Percentiles rank a stretch among this genome's conserved stretches.
phyloP scores from a whole-genome alignment of 495 filamentous ascomycete species.

The Trichoderma orchidacearum region DNA sequence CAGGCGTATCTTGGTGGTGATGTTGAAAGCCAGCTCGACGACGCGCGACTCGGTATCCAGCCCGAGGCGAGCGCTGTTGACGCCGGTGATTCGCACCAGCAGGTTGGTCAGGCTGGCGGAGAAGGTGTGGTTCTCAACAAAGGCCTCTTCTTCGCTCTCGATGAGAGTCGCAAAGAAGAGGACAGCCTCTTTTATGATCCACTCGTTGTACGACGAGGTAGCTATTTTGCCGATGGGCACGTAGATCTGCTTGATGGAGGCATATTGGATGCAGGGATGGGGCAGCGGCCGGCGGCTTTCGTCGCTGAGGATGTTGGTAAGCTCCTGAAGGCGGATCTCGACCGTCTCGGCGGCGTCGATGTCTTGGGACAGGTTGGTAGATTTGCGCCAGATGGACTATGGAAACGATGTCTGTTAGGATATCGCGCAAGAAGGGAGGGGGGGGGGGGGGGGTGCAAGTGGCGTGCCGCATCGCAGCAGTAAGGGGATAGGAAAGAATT shows the following conservation, averaged over 20 bases:
- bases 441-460: neutral
- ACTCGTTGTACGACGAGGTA: slow-evolving; percentile 61
- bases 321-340: slow-evolving; percentile 39
- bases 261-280: slow-evolving; percentile 78
- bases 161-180: slow-evolving; percentile 77
- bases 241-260: slow-evolving; percentile 73
- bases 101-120: slow-evolving; percentile 73
- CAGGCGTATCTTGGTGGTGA: slow-evolving; percentile 85
- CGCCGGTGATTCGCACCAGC: slow-evolving; percentile 50
- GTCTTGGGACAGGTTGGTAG: slow-evolving; percentile 36
- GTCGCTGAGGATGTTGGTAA: slow-evolving; percentile 72
- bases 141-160: slow-evolving; percentile 91
- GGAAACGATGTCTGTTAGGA: no score
- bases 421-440: no score
- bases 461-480: slow-evolving; percentile 2
- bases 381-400: slow-evolving; percentile 75
- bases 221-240: slow-evolving; percentile 77
- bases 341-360: slow-evolving; percentile 38
- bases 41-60: slow-evolving; percentile 70
- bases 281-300: slow-evolving; percentile 77
- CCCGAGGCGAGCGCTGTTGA: slow-evolving; percentile 44
- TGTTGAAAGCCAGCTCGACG: slow-evolving; percentile 83
- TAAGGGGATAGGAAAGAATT: neutral
- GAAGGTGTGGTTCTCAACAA: slow-evolving; percentile 73
- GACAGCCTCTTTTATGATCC: slow-evolving; percentile 68